phyloP scores from a whole-genome alignment of 2,329 filamentous ascomycete genomes.

The Penicillium sp. region DNA sequence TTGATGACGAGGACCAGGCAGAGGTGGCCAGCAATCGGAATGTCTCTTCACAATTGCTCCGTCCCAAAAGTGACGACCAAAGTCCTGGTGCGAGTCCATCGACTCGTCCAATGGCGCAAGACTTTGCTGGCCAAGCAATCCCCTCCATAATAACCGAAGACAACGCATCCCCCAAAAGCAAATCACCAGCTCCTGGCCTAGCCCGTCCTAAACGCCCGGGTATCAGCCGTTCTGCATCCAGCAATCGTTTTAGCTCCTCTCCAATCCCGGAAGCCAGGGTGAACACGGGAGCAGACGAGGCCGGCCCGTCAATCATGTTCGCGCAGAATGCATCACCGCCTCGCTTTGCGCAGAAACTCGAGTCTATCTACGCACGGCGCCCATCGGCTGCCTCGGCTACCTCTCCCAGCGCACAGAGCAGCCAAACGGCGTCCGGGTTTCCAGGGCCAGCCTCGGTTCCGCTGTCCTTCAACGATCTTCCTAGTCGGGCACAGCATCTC shows the following conservation, averaged over 20 bases:
- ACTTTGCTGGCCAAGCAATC: slow-evolving; percentile 10
- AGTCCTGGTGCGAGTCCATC: slow-evolving; percentile 11
- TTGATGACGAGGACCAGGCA: slow-evolving; percentile 17
- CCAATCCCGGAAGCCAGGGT: slow-evolving; percentile 71
- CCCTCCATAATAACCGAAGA: slow-evolving; percentile 30
- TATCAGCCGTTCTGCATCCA: slow-evolving; percentile 33
- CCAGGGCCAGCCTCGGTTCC: slow-evolving; percentile 64
- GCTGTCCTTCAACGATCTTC: slow-evolving; percentile 82
- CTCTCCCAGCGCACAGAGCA: slow-evolving; percentile 20
- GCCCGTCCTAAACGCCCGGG: slow-evolving; percentile 14
- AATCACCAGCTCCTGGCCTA: slow-evolving; percentile 8
- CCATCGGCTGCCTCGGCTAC: slow-evolving; percentile 17
- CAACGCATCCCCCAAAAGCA: slow-evolving; percentile 22
- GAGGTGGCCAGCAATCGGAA: background rate
- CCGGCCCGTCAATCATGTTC: slow-evolving; percentile 75
- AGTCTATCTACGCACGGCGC: slow-evolving; percentile 42
- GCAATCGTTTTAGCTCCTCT: slow-evolving; percentile 64
- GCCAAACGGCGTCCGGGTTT: slow-evolving; percentile 45
- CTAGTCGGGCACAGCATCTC: slow-evolving; percentile 79
- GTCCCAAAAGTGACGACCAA: slow-evolving; percentile 14
- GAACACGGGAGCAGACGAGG: slow-evolving; percentile 60
- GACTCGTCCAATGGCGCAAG: slow-evolving; percentile 2
- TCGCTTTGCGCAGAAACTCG: slow-evolving; percentile 26
- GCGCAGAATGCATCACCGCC: slow-evolving; percentile 49
- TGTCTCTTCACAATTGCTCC: background rate